Conservation (phyloP, 2,329 filamentous ascomycete species). For the Apiospora rasikravindrae region DNA sequence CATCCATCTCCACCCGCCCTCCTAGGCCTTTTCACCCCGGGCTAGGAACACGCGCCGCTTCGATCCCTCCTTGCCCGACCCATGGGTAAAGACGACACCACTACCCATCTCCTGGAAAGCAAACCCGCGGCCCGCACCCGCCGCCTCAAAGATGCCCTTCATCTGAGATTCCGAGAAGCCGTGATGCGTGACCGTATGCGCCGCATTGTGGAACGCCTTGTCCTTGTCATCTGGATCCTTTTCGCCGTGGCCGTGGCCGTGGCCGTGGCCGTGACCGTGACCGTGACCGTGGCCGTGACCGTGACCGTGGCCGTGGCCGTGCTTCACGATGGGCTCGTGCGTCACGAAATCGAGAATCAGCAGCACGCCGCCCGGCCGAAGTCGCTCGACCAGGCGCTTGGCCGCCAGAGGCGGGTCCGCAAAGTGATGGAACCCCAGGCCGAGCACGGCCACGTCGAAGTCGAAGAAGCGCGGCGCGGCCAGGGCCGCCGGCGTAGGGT, state of each 20-base stretch:
- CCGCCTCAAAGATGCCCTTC: slow-evolving; percentile 64
- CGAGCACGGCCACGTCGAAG: slow-evolving; percentile 72
- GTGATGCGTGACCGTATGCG: slow-evolving; percentile 64
- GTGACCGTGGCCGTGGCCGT: slow-evolving; percentile 19
- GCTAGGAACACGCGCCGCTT: slow-evolving; percentile 56
- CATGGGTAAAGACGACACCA: slow-evolving; percentile 50
- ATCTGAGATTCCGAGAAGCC: slow-evolving; percentile 69
- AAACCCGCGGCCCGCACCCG: slow-evolving; percentile 64
- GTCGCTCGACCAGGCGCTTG: slow-evolving; percentile 61
- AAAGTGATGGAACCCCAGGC: slow-evolving; percentile 71
- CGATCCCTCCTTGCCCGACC: slow-evolving; percentile 40
- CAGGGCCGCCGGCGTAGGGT: slow-evolving; percentile 59
- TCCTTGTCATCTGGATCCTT: neutral
- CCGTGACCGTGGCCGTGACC: slow-evolving; percentile 25
- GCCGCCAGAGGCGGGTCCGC: slow-evolving; percentile 66
- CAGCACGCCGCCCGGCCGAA: slow-evolving; percentile 69
- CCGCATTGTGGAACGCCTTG: slow-evolving; percentile 31
- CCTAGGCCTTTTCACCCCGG: slow-evolving; percentile 48
- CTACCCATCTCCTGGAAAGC: slow-evolving; percentile 59
- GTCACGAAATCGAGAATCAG: slow-evolving; percentile 72
- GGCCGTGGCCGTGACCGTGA: slow-evolving; percentile 27
- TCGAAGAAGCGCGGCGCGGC: slow-evolving; percentile 65
- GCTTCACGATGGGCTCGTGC: slow-evolving; percentile 41
- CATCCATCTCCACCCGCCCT: neutral
- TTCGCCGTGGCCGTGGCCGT: slow-evolving; percentile 26